These are phyloP conservation scores for Xylariaceae sp. DNA, from an alignment of 2,329 filamentous ascomycete genomes.

Conservation along the genomic window DNA sequence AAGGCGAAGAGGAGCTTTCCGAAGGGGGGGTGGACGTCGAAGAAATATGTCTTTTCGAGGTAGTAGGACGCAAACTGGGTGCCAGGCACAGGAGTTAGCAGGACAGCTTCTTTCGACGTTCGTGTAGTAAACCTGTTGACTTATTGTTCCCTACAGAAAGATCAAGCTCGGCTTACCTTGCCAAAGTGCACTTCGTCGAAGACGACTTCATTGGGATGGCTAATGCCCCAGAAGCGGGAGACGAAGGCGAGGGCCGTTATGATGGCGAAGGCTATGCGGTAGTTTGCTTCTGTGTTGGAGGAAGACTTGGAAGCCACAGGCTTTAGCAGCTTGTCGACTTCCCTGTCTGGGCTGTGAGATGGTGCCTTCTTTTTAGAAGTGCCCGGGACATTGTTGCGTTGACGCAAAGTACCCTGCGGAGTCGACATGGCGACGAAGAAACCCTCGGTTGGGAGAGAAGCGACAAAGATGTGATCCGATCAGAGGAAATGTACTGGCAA, in stretches of 20 bases:
- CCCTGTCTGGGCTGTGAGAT: slow-evolving; percentile 38
- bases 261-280: slow-evolving; percentile 71
- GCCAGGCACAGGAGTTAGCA: slow-evolving; percentile 1
- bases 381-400: slow-evolving; percentile 47
- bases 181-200: slow-evolving; percentile 99
- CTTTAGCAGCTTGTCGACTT: slow-evolving; percentile 49
- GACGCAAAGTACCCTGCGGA: slow-evolving; percentile 57
- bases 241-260: slow-evolving; percentile 82
- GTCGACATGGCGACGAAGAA: slow-evolving; percentile 36
- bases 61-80: slow-evolving; percentile 71
- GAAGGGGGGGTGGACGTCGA: slow-evolving; percentile 97
- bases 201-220: slow-evolving; percentile 91
- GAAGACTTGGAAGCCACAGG: slow-evolving; percentile 33
- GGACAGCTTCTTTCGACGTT: no score
- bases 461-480: slow-evolving; percentile 2
- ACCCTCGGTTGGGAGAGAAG: slow-evolving; percentile 1
- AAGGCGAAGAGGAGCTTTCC: slow-evolving; percentile 97
- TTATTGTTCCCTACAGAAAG: no score
- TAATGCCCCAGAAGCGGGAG: slow-evolving; percentile 94
- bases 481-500: background rate
- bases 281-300: slow-evolving; percentile 68
- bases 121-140: no score
- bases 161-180: slow-evolving; percentile 62
- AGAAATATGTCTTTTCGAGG: slow-evolving; percentile 96
- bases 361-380: slow-evolving; percentile 45